A percentile compares a stretch with the other conserved stretches of the same genome.
These are phyloP conservation scores for Cyberlindnera misumaiensis DNA, from an alignment of 805 yeast species.

Conservation along the genomic window DNA sequence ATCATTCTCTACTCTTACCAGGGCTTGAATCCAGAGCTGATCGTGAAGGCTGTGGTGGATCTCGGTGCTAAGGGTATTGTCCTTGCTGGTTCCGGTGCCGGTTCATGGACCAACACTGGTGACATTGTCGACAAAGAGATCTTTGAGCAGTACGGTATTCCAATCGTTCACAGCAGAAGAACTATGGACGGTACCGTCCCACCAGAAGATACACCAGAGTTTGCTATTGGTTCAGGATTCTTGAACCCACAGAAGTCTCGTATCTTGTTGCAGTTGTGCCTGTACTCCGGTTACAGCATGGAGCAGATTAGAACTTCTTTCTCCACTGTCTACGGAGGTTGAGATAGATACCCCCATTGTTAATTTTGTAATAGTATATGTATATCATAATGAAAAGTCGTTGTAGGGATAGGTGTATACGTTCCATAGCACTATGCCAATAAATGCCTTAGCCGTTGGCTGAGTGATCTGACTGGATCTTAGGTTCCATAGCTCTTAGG, in stretches of 20 bases:
- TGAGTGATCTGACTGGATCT: too few species aligned
- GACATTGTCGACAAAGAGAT: conserved; percentile 36
- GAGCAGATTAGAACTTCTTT: conserved; percentile 30
- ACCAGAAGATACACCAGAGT: conserved; percentile 33
- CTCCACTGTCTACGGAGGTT: conserved; percentile 34
- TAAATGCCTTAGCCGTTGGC: too few species aligned
- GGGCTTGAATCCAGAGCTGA: conserved; percentile 41
- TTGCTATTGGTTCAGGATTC: conserved; percentile 49
- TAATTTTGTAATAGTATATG: too few species aligned
- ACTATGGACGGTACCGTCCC: conserved; percentile 67
- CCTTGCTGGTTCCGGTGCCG: conserved; percentile 67
- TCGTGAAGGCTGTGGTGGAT: conserved; percentile 37
- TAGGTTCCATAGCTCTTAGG: too few species aligned
- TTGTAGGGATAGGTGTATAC: too few species aligned
- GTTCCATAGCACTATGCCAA: too few species aligned
- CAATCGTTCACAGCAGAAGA: conserved; percentile 55
- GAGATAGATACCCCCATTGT: conserved; percentile 1
- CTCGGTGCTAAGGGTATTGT: conserved; percentile 47
- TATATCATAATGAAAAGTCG: too few species aligned
- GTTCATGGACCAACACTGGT: conserved; percentile 39
- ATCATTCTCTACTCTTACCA: conserved; percentile 57
- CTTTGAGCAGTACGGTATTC: conserved; percentile 32
- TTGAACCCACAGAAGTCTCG: conserved; percentile 60
- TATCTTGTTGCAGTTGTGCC: conserved; percentile 49
- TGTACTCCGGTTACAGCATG: conserved; percentile 28